These are phyloP conservation scores for Phyllosticta citrichinensis DNA, from an alignment of 2,329 filamentous ascomycete species.

Conservation along the genomic window DNA sequence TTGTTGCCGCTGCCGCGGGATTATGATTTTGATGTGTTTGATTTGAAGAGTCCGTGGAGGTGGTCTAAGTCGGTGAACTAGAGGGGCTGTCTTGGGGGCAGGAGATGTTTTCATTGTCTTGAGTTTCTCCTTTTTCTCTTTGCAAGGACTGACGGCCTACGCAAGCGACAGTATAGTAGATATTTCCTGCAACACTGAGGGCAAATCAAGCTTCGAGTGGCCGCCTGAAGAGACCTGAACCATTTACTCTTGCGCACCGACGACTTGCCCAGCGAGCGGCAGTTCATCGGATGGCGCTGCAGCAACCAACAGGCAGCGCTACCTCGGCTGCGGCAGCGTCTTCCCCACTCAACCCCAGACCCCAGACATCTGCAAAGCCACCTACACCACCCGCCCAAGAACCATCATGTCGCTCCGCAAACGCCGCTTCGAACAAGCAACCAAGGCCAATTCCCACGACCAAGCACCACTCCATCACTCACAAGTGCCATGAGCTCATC, in stretches of 20 bases:
- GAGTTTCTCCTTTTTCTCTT: background rate
- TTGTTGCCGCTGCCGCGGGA: background rate
- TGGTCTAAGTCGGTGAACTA: background rate
- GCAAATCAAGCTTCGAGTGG: background rate
- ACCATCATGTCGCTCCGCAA: background rate
- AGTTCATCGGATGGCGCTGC: background rate
- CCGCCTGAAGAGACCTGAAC: no score
- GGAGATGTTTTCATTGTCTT: background rate
- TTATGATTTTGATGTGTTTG: background rate
- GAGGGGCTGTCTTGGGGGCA: background rate
- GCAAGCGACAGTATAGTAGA: no score
- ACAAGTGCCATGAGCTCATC: background rate
- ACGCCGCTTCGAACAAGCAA: background rate
- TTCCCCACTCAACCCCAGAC: slow-evolving; percentile 1
- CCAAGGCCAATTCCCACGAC: background rate
- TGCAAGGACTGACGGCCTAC: no score
- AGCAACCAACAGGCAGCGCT: background rate
- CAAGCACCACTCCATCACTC: background rate
- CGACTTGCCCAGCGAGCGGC: background rate
- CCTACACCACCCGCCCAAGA: background rate
- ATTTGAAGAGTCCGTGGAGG: background rate
- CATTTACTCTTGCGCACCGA: background rate
- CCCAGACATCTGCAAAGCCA: background rate
- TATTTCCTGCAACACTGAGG: no score
- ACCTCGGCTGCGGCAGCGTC: slow-evolving; percentile 6